A percentile compares a stretch with the other conserved stretches of the same genome.
Conservation (phyloP, 805 yeast species). For the Cyberlindnera euphorbiae region DNA sequence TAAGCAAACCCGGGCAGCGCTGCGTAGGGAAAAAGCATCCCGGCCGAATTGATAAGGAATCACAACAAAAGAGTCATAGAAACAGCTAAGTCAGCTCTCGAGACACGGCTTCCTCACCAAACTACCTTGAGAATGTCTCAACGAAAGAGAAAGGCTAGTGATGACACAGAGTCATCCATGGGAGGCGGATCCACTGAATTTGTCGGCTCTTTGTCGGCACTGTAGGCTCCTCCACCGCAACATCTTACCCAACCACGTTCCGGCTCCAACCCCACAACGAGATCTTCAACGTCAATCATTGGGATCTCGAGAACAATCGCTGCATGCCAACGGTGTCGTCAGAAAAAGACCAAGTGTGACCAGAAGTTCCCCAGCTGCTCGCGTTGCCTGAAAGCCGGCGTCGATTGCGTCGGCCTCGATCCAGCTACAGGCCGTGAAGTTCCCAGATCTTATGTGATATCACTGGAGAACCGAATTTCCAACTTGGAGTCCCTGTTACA, state of each 20-base stretch:
- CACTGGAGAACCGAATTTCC: slow-evolving; percentile 61
- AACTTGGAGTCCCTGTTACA: slow-evolving; percentile 49
- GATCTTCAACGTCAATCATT: slow-evolving; percentile 25
- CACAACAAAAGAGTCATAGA: too few species aligned
- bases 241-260: background rate
- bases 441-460: slow-evolving; percentile 73
- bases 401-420: slow-evolving; percentile 77
- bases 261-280: background rate
- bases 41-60: too few species aligned
- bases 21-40: too few species aligned
- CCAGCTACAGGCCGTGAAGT: slow-evolving; percentile 85
- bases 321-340: slow-evolving; percentile 81
- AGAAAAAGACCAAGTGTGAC: slow-evolving; percentile 61
- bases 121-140: too few species aligned
- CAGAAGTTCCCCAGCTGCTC: slow-evolving; percentile 52
- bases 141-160: slow-evolving; percentile 8
- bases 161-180: slow-evolving; percentile 1
- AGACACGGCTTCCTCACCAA: background rate
- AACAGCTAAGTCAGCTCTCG: too few species aligned
- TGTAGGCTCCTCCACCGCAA: background rate
- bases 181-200: slow-evolving; percentile 8
- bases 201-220: slow-evolving; percentile 8
- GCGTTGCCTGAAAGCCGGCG: slow-evolving; percentile 54
- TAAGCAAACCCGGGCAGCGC: too few species aligned
- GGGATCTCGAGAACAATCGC: slow-evolving; percentile 64